phyloP scores from a whole-genome alignment of 169 alveolate species.

The Plasmodium chabaudi region DNA sequence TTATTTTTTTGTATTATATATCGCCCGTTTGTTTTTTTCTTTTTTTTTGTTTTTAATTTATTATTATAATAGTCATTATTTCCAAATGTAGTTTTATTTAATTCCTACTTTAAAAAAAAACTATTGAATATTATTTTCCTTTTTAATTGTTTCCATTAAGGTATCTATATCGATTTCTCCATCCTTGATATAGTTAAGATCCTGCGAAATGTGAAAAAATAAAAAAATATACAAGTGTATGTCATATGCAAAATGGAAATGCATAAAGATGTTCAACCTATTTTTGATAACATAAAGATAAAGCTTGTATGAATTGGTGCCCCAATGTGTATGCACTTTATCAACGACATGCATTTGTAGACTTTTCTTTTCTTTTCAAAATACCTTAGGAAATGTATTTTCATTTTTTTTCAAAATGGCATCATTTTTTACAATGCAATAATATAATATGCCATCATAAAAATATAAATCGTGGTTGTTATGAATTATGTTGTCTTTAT shows the following conservation, averaged over 20 bases:
- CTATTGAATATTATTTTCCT: constrained; percentile 30
- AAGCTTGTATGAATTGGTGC: no score
- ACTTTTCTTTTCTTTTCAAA: background rate
- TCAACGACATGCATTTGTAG: background rate
- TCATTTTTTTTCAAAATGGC: constrained; percentile 44
- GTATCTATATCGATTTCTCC: constrained; percentile 73
- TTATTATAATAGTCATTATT: background rate
- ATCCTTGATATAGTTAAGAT: constrained; percentile 46
- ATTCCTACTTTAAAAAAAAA: background rate
- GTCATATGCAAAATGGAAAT: background rate
- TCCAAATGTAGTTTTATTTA: background rate
- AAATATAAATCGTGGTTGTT: constrained; percentile 6
- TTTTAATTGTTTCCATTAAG: constrained; percentile 51
- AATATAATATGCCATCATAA: constrained; percentile 48
- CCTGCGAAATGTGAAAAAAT: constrained; percentile 12
- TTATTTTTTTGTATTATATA: background rate
- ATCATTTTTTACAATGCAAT: constrained; percentile 51
- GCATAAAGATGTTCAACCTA: no score
- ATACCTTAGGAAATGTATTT: constrained; percentile 61
- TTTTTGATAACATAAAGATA: no score
- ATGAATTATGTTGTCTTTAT: background rate
- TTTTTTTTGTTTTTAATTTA: background rate
- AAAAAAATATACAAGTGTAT: background rate
- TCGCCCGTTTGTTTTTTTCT: background rate
- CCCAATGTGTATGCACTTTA: background rate